These are phyloP conservation scores for Penicillium pancosmium DNA, from an alignment of 495 filamentous ascomycete genomes.

Conservation along the genomic window DNA sequence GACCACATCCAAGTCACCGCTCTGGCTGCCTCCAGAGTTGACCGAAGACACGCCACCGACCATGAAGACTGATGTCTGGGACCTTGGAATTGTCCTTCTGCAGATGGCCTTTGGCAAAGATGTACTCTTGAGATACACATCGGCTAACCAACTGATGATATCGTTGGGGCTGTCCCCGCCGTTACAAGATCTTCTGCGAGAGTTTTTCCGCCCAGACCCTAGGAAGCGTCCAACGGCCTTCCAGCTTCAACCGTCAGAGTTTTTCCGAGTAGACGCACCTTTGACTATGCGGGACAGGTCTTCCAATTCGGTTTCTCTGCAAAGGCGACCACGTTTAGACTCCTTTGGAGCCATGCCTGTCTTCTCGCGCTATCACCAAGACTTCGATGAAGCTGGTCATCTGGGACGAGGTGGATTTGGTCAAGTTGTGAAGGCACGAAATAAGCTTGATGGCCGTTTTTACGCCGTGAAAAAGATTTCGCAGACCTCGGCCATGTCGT, in stretches of 20 bases:
- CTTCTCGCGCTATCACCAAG: constrained; percentile 76
- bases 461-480: constrained; percentile 98
- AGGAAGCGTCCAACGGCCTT: constrained; percentile 88
- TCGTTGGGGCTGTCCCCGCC: constrained; percentile 70
- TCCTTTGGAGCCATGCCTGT: constrained; percentile 42
- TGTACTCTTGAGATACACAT: constrained; percentile 73
- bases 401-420: constrained; percentile 95
- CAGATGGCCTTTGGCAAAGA: constrained; percentile 93
- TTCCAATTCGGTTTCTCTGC: constrained; percentile 43
- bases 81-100: constrained; percentile 83
- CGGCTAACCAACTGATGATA: constrained; percentile 67
- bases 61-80: constrained; percentile 92
- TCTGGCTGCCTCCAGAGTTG: constrained; percentile 84
- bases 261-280: constrained; percentile 66
- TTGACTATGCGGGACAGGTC: constrained; percentile 40
- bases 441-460: constrained; percentile 87
- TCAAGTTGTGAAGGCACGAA: constrained; percentile 94
- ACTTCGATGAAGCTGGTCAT: constrained; percentile 86
- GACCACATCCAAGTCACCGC: constrained; percentile 68
- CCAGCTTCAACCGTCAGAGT: constrained; percentile 86
- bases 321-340: constrained; percentile 49
- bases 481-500: constrained; percentile 72
- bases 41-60: constrained; percentile 61
- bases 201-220: constrained; percentile 79
- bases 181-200: constrained; percentile 74